Percentiles rank a stretch among this genome's conserved stretches.
These are phyloP conservation scores for Hansenula lynferdii DNA, from an alignment of 1,139 yeast genomes.

Conservation along the genomic window DNA sequence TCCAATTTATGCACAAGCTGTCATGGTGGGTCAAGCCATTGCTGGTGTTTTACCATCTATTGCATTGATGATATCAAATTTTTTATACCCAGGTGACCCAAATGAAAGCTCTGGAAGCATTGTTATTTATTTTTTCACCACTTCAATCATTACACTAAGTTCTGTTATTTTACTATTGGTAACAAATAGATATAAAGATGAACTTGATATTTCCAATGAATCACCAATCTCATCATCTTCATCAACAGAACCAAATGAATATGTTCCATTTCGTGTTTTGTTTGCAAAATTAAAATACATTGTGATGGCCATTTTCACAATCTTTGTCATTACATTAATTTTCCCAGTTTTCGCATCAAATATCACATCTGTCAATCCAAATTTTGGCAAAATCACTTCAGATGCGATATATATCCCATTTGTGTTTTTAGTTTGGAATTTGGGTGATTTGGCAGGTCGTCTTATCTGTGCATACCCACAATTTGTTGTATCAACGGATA, in stretches of 20 bases:
- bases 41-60: slow-evolving; percentile 90
- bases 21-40: slow-evolving; percentile 92
- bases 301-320: slow-evolving; percentile 65
- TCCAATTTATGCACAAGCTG: slow-evolving; percentile 75
- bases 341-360: slow-evolving; percentile 90
- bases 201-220: slow-evolving; percentile 8
- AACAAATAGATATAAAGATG: slow-evolving; percentile 18
- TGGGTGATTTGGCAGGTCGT: slow-evolving; percentile 83
- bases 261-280: slow-evolving; percentile 26
- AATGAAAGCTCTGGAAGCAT: slow-evolving; percentile 53
- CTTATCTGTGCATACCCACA: slow-evolving; percentile 50
- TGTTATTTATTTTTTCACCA: slow-evolving; percentile 60
- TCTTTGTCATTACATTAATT: slow-evolving; percentile 70
- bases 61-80: slow-evolving; percentile 60
- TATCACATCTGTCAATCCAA: slow-evolving; percentile 46
- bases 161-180: slow-evolving; percentile 38
- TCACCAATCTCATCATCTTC: neutral
- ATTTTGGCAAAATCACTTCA: slow-evolving; percentile 21
- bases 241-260: slow-evolving; percentile 2
- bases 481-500: slow-evolving; percentile 40
- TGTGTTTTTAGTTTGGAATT: slow-evolving; percentile 79
- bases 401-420: slow-evolving; percentile 62
- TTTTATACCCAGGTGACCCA: slow-evolving; percentile 32
- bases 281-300: slow-evolving; percentile 53
- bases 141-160: slow-evolving; percentile 52